Conservation (phyloP, 2,329 filamentous ascomycete species). For the Penicillium fuscoglaucum region DNA sequence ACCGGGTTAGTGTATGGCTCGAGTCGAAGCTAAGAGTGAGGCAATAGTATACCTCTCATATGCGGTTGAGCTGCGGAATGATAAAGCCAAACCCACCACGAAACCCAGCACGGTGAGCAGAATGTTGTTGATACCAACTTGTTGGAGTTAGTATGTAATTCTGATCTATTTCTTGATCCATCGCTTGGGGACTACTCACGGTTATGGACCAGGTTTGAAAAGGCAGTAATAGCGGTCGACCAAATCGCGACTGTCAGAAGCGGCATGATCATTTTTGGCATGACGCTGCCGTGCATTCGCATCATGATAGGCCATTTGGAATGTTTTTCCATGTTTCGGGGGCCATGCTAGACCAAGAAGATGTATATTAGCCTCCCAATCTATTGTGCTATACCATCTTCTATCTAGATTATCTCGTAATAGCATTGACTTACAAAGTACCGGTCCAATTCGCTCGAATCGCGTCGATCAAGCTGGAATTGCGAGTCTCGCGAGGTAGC, state of each 20-base stretch:
- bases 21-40: neutral
- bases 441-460: constrained; percentile 56
- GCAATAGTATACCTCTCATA: constrained; percentile 61
- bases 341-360: constrained; percentile 38
- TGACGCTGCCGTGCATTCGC: constrained; percentile 72
- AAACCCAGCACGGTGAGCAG: constrained; percentile 78
- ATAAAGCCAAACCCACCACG: constrained; percentile 75
- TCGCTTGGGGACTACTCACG: constrained; percentile 28
- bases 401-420: neutral
- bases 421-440: constrained; percentile 54
- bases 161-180: neutral
- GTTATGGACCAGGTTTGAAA: constrained; percentile 50
- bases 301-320: constrained; percentile 76
- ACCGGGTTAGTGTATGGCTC: neutral
- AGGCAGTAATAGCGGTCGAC: constrained; percentile 64
- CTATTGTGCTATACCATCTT: neutral
- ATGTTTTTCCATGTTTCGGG: constrained; percentile 69
- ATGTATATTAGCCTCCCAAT: neutral
- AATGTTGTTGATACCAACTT: constrained; percentile 63
- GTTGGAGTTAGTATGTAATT: constrained; percentile 4
- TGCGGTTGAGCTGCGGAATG: constrained; percentile 73
- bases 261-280: constrained; percentile 73
- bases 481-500: constrained; percentile 34
- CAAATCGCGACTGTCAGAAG: constrained; percentile 63
- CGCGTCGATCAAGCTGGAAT: constrained; percentile 30